A percentile compares a stretch with the other conserved stretches of the same genome.
These are phyloP conservation scores for Metarhizium robertsii DNA, from an alignment of 2,329 filamentous ascomycete species.

Conservation along the genomic window DNA sequence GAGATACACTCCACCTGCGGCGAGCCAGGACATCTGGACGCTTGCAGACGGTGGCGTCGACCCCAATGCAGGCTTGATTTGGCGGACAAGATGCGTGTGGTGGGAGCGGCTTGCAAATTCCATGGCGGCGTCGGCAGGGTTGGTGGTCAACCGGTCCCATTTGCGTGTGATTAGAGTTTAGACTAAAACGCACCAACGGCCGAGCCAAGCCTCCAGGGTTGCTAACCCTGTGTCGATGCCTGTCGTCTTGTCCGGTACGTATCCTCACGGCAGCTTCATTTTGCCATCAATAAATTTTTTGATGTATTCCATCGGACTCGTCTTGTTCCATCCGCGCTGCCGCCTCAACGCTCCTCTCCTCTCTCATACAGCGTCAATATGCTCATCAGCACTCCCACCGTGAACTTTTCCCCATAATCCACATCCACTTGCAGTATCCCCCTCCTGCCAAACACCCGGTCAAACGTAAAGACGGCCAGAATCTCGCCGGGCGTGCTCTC, in stretches of 20 bases:
- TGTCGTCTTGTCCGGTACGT: no score
- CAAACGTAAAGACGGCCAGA: constrained; percentile 1
- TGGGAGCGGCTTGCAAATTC: no score
- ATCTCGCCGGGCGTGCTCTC: not conserved
- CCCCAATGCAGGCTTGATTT: not conserved
- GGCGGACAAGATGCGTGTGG: no score
- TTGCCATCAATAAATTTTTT: no score
- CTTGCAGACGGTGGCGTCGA: not conserved
- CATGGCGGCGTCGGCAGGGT: not conserved
- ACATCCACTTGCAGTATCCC: not conserved
- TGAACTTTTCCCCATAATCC: not conserved
- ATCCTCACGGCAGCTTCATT: no score
- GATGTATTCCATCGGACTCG: no score
- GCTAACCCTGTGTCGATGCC: no score
- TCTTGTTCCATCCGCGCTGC: not conserved
- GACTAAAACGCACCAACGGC: no score
- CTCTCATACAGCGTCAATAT: constrained; percentile 1
- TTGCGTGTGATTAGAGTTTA: no score
- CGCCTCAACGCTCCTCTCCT: not conserved
- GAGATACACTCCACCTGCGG: not conserved
- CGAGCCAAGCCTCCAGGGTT: no score
- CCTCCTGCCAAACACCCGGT: not conserved
- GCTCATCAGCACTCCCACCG: not conserved
- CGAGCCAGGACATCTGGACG: not conserved
- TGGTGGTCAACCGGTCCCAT: no score